Conservation (phyloP, 2,329 filamentous ascomycete genomes). For the Hypoxylon sp. region DNA sequence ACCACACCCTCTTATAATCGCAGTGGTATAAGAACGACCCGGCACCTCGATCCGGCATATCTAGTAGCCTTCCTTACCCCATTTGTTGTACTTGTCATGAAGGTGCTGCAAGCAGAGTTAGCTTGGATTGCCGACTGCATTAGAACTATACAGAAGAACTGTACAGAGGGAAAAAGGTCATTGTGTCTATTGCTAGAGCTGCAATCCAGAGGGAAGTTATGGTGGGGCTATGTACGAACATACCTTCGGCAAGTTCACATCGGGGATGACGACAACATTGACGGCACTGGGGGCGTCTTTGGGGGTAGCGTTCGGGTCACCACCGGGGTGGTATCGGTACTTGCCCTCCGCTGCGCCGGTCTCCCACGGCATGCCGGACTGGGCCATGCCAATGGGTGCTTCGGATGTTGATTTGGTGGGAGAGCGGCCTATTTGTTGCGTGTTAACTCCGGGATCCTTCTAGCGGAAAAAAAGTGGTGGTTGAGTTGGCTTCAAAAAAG, state of each 20-base stretch:
- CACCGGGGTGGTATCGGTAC: slow-evolving; percentile 87
- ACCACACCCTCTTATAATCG: slow-evolving; percentile 37
- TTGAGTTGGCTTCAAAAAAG: slow-evolving; percentile 2
- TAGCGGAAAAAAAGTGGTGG: slow-evolving; percentile 15
- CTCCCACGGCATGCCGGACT: slow-evolving; percentile 93
- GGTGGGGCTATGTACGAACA: slow-evolving; percentile 45
- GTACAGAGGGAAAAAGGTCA: neutral
- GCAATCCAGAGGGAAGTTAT: neutral
- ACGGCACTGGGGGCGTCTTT: slow-evolving; percentile 95
- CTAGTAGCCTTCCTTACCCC: slow-evolving; percentile 95
- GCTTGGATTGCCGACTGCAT: slow-evolving; percentile 29
- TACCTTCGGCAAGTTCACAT: slow-evolving; percentile 93
- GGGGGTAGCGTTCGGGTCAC: slow-evolving; percentile 80
- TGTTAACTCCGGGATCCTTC: slow-evolving; percentile 16
- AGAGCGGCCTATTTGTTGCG: slow-evolving; percentile 74
- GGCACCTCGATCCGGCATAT: slow-evolving; percentile 10
- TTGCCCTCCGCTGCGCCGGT: slow-evolving; percentile 74
- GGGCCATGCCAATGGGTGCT: slow-evolving; percentile 79
- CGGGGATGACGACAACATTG: slow-evolving; percentile 94
- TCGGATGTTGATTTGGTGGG: slow-evolving; percentile 91
- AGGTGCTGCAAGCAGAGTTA: slow-evolving; percentile 72
- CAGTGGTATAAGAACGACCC: slow-evolving; percentile 33
- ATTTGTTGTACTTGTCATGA: slow-evolving; percentile 99
- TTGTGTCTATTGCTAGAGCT: neutral
- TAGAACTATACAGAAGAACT: neutral